A percentile compares a stretch with the other conserved stretches of the same genome.
Evolutionary conservation across 176 grass and related monocot genomes (phyloP).

Genomic region (Cocos nucifera): DNA sequence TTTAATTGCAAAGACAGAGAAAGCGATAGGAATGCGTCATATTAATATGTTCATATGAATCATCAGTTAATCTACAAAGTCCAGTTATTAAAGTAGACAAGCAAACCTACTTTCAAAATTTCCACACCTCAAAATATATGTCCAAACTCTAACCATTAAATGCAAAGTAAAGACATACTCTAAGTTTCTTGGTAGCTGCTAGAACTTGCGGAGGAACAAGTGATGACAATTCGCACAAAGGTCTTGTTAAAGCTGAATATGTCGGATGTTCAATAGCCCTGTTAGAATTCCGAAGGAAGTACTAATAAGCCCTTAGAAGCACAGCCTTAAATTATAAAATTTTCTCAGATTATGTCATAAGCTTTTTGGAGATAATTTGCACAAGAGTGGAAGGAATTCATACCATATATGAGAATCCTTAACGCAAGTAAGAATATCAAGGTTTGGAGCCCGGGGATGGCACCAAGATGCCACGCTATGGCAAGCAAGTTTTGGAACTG

Average conservation of each 20-base stretch:
- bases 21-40: too few species aligned
- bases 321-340: slow-evolving; percentile 10
- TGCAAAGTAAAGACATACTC: slow-evolving; percentile 50
- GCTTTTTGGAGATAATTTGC: background rate
- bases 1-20: too few species aligned
- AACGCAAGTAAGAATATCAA: slow-evolving; percentile 99
- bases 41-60: background rate
- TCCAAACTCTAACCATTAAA: background rate
- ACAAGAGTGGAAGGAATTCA: slow-evolving; percentile 9
- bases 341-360: slow-evolving; percentile 6
- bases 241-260: slow-evolving; percentile 96
- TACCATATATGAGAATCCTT: slow-evolving; percentile 99
- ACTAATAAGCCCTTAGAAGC: background rate
- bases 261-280: slow-evolving; percentile 99
- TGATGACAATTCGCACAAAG: slow-evolving; percentile 91
- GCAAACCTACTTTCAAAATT: background rate
- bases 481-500: slow-evolving; percentile 92
- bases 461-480: slow-evolving; percentile 99
- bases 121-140: too few species aligned
- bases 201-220: slow-evolving; percentile 91
- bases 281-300: slow-evolving; percentile 31
- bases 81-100: background rate
- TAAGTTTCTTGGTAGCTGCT: slow-evolving; percentile 78
- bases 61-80: background rate
- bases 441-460: slow-evolving; percentile 92